These are phyloP conservation scores for Delphinella strobiligena DNA, from an alignment of 2,329 filamentous ascomycete genomes.

Conservation along the genomic window DNA sequence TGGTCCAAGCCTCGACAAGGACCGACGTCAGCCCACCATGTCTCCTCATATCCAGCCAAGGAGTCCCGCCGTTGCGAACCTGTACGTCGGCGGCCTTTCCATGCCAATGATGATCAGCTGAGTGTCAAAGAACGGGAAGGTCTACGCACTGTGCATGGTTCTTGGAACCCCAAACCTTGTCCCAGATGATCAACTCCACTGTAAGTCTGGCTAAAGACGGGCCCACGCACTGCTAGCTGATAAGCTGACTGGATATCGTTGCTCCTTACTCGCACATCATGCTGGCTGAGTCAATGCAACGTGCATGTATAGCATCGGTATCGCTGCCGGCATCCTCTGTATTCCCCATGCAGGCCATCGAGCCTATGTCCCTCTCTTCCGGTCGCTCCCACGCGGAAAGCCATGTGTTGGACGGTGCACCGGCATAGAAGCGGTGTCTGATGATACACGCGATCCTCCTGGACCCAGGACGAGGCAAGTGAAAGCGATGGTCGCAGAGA, in stretches of 20 bases:
- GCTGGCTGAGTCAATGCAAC: constrained; percentile 6
- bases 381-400: not conserved
- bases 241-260: constrained; percentile 37
- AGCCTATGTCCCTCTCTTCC: not conserved
- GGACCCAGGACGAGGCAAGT: not conserved
- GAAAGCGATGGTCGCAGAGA: not conserved
- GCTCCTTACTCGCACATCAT: constrained; percentile 15
- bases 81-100: not conserved
- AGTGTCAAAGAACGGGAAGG: constrained; percentile 23
- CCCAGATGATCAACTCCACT: not conserved
- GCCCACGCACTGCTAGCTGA: constrained; percentile 28
- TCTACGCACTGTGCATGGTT: not conserved
- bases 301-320: constrained; percentile 4
- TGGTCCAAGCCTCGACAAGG: constrained; percentile 3
- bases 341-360: not conserved
- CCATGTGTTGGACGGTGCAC: not conserved
- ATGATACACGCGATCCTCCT: not conserved
- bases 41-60: constrained; percentile 1
- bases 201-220: not conserved
- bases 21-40: constrained; percentile 3
- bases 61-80: constrained; percentile 1
- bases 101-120: constrained; percentile 16
- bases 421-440: not conserved
- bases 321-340: not conserved
- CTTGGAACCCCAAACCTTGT: not conserved